A percentile compares a stretch with the other conserved stretches of the same genome.
phyloP scores from a whole-genome alignment of 148 eudicot genomes.

The Diospyros kaki region DNA sequence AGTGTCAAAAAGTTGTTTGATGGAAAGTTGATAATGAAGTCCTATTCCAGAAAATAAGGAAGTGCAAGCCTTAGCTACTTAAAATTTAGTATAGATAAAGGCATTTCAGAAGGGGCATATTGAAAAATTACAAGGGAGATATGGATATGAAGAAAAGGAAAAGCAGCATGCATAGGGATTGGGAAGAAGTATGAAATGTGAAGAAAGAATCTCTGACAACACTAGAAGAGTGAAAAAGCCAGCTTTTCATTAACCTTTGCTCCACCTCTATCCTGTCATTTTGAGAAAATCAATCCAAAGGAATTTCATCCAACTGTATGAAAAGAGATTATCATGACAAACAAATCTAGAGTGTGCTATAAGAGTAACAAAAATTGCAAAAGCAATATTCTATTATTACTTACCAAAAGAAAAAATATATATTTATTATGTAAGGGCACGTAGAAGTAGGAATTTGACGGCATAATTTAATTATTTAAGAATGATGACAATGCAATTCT shows the following conservation, averaged over 20 bases:
- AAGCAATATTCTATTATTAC: no score
- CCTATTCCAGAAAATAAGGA: neutral
- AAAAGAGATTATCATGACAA: no score
- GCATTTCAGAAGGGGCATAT: neutral
- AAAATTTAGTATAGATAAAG: neutral
- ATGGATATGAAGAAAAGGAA: neutral
- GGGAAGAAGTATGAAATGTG: no score
- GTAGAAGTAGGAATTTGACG: constrained; percentile 2
- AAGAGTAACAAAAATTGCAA: no score
- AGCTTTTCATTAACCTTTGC: neutral
- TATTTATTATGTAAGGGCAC: neutral
- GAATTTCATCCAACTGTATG: neutral
- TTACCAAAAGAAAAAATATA: no score
- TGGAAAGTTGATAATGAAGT: neutral
- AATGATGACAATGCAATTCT: neutral
- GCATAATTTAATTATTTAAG: neutral
- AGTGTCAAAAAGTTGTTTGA: neutral
- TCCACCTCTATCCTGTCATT: neutral
- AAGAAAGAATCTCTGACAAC: neutral
- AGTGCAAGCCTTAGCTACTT: neutral
- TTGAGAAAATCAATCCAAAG: neutral
- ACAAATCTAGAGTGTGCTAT: neutral
- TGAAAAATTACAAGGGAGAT: neutral
- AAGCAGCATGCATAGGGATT: neutral
- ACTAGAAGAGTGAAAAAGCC: neutral